These are phyloP conservation scores for Dionaea muscipula DNA, from an alignment of 179 eudicot species.

Conservation along the genomic window DNA sequence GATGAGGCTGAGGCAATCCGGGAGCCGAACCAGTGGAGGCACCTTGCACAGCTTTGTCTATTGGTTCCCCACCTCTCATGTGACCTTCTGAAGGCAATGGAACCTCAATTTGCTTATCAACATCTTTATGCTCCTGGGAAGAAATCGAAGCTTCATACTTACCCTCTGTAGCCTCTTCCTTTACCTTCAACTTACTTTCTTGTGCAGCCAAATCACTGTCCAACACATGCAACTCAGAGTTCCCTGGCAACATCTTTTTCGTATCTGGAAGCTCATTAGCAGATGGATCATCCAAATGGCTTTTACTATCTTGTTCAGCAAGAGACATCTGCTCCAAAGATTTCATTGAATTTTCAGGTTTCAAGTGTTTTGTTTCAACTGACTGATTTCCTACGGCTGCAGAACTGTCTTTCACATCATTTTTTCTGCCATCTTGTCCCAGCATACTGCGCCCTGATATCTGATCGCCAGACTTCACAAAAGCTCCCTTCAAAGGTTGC, in stretches of 20 bases:
- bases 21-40: conserved; percentile 16
- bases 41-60: conserved; percentile 17
- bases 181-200: conserved; percentile 20
- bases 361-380: conserved; percentile 18
- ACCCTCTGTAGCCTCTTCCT: conserved; percentile 24
- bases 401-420: conserved; percentile 24
- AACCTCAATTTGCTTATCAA: conserved; percentile 15
- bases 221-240: conserved; percentile 17
- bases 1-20: conserved; percentile 17
- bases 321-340: conserved; percentile 11
- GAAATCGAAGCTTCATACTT: conserved; percentile 17
- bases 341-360: conserved; percentile 21
- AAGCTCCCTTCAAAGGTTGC: conserved; percentile 13
- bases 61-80: conserved; percentile 12
- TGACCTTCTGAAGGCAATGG: conserved; percentile 1
- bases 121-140: conserved; percentile 15
- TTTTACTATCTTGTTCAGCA: conserved; percentile 21
- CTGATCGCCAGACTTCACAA: conserved; percentile 27
- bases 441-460: conserved; percentile 15
- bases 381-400: conserved; percentile 22
- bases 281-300: conserved; percentile 11
- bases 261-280: conserved; percentile 15
- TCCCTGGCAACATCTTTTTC: conserved; percentile 19
- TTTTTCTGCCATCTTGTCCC: conserved; percentile 16
- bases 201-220: conserved; percentile 24